These are phyloP conservation scores for Neonectria hederae DNA, from an alignment of 2,329 filamentous ascomycete species.

Conservation along the genomic window DNA sequence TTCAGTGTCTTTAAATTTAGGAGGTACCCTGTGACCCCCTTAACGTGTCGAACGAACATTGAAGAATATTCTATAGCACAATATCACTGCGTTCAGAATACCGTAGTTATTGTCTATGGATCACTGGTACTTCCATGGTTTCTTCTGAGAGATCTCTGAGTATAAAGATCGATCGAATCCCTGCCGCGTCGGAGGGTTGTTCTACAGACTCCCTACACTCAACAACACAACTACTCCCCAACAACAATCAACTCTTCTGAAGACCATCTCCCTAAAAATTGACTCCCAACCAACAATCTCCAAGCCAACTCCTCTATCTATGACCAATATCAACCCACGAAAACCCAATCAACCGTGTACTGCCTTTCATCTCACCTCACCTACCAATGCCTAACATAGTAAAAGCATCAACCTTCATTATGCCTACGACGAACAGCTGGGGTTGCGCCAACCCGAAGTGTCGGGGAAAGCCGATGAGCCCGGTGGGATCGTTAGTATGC, in stretches of 20 bases:
- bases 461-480: not conserved
- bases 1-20: no score
- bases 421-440: conserved; percentile 4
- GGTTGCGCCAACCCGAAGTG: conserved; percentile 11
- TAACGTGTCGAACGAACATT: not conserved
- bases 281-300: no score
- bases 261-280: no score
- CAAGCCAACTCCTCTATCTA: no score
- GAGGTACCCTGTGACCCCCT: not conserved
- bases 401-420: not conserved
- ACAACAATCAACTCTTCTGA: no score
- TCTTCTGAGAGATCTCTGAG: not conserved
- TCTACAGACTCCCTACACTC: not conserved
- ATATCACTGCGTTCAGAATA: not conserved
- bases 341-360: not conserved
- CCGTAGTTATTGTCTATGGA: not conserved
- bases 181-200: not conserved
- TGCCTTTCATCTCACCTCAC: no score
- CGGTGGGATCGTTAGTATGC: not conserved
- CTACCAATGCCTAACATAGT: no score
- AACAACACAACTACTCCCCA: not conserved
- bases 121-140: not conserved
- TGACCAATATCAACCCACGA: no score
- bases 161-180: not conserved
- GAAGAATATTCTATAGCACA: not conserved